phyloP scores from a whole-genome alignment of 495 filamentous ascomycete species.

The Neurospora hispaniola region DNA sequence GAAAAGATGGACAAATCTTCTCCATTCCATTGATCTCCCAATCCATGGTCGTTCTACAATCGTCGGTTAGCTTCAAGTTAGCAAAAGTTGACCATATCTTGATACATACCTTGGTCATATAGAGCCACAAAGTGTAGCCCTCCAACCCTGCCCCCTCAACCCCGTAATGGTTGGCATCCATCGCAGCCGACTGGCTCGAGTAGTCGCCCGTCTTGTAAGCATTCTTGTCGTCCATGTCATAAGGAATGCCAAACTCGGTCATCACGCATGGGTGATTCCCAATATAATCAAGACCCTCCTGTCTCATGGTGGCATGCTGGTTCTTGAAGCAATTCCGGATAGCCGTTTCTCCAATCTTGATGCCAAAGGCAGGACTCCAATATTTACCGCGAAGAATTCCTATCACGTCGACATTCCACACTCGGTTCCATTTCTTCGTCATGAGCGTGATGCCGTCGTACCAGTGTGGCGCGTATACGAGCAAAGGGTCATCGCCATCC shows the following conservation, averaged over 20 bases:
- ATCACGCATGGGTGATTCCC: constrained; percentile 84
- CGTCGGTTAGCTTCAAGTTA: neutral
- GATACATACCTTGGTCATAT: constrained; percentile 53
- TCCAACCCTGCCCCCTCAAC: constrained; percentile 71
- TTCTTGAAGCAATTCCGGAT: constrained; percentile 91
- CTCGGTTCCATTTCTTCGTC: constrained; percentile 97
- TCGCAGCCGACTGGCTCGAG: constrained; percentile 80
- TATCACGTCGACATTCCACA: constrained; percentile 94
- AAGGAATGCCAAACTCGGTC: constrained; percentile 94
- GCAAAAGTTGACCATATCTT: neutral
- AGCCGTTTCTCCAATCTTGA: constrained; percentile 88
- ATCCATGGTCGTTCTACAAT: constrained; percentile 67
- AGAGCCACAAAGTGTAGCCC: constrained; percentile 85
- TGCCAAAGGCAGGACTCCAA: constrained; percentile 72
- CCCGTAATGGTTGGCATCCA: constrained; percentile 96
- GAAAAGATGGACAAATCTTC: constrained; percentile 92
- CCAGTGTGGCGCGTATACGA: constrained; percentile 90
- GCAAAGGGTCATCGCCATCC: constrained; percentile 71
- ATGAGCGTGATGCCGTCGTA: constrained; percentile 95
- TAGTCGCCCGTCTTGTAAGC: constrained; percentile 97
- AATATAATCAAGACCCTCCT: constrained; percentile 86
- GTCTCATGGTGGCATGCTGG: constrained; percentile 75
- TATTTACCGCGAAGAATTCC: constrained; percentile 86
- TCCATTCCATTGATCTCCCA: constrained; percentile 95
- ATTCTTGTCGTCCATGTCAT: constrained; percentile 94